Conservation (phyloP, 2,329 filamentous ascomycete genomes). For the Diaporthe amygdali region DNA sequence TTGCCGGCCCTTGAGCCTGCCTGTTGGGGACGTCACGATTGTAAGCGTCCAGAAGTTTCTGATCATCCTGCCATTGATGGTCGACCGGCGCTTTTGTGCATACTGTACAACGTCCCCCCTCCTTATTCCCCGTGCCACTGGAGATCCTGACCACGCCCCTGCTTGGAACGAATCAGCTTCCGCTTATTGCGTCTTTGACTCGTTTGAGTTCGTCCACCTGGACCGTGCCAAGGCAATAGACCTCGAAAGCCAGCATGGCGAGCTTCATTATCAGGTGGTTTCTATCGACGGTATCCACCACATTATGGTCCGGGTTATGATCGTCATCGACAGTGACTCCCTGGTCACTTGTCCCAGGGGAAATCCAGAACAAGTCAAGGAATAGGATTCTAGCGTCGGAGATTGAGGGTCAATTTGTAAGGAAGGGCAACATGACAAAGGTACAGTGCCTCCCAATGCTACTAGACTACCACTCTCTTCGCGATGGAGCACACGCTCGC, state of each 20-base stretch:
- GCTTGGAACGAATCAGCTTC: not conserved
- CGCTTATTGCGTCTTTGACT: not conserved
- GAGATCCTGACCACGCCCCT: not conserved
- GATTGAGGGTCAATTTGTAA: conserved; percentile 13
- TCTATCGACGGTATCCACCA: not conserved
- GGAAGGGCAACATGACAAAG: not conserved
- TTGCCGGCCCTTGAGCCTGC: not conserved
- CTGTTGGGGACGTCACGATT: not conserved
- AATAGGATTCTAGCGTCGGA: not conserved
- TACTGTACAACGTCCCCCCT: not conserved
- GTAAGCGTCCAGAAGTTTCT: not conserved
- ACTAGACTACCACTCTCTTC: not conserved
- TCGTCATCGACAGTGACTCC: conserved; percentile 3
- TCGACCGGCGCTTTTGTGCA: not conserved
- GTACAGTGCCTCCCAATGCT: not conserved
- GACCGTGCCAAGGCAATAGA: not conserved
- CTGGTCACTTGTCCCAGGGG: not conserved
- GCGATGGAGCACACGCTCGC: not conserved
- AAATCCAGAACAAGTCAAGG: not conserved
- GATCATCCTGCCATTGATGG: not conserved
- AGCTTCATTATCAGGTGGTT: conserved; percentile 1
- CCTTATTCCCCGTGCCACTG: not conserved
- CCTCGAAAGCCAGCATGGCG: not conserved
- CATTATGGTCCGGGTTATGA: not conserved
- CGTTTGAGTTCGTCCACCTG: not conserved